Evolutionary conservation across 495 filamentous ascomycete genomes (phyloP).

Genomic region (Podospora sp.): DNA sequence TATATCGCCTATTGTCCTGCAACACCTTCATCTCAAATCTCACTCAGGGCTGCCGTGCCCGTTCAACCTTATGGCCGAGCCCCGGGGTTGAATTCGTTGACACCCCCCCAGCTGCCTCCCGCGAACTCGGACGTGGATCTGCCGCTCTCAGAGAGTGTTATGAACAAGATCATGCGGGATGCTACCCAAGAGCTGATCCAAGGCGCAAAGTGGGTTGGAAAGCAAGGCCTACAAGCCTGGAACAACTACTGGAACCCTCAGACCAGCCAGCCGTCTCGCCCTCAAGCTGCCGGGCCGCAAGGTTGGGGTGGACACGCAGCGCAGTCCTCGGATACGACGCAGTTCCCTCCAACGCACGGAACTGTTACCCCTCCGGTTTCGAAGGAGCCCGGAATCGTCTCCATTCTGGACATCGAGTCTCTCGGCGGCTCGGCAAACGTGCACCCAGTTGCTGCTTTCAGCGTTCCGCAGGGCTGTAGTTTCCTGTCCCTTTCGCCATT

Average conservation of each 20-base stretch:
- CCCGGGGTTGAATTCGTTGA: conserved; percentile 68
- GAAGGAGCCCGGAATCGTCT: conserved; percentile 77
- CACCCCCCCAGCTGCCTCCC: conserved; percentile 73
- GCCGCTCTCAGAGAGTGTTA: conserved; percentile 74
- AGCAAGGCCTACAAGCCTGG: conserved; percentile 83
- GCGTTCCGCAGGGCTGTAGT: conserved; percentile 81
- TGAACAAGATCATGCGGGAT: conserved; percentile 84
- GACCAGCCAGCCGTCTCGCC: conserved; percentile 43
- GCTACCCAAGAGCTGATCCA: conserved; percentile 90
- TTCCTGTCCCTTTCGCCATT: conserved; percentile 86
- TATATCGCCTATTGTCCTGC: conserved; percentile 89
- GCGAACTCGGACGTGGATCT: conserved; percentile 75
- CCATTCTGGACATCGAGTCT: conserved; percentile 77
- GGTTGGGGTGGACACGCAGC: conserved; percentile 41
- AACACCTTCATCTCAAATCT: conserved; percentile 64
- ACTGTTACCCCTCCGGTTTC: conserved; percentile 48
- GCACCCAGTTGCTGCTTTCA: conserved; percentile 77
- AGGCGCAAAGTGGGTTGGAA: conserved; percentile 83
- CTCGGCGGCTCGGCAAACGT: conserved; percentile 51
- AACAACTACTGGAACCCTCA: conserved; percentile 80
- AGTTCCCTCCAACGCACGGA: conserved; percentile 80
- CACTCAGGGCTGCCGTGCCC: conserved; percentile 62
- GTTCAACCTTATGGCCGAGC: conserved; percentile 55
- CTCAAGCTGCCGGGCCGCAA: conserved; percentile 33
- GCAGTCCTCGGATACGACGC: conserved; percentile 41